Evolutionary conservation across 805 yeast species (phyloP), one percentile per base, ranked within the genome.

Genomic region (Spathaspora passalidarum): DNA sequence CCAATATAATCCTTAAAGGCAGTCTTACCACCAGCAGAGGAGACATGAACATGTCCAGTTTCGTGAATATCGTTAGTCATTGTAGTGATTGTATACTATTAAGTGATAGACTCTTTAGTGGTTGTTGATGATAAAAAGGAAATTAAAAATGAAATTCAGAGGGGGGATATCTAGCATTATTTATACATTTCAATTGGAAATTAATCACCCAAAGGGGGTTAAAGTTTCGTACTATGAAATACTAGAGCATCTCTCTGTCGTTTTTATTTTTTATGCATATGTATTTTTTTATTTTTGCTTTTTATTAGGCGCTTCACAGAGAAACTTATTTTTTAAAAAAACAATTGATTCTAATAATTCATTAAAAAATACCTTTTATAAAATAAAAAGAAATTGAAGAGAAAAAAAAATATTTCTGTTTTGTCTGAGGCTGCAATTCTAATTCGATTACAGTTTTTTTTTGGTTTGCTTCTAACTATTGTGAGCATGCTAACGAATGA

Each of bases 1-100:
- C 82, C 86, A 51, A 86, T 61, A 66, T 79, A 86, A 62, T 87
- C 88, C 72, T 87, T 91, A 80, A 86, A 87, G 44, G 94, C 94
- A 52, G 88, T 81, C 62, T 87, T 84, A 73, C 95, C 94, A 72
- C 95, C 95, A 37, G 57, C 25, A 5, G 21, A 9, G n/a, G 45
- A 43, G 20, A 47, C 50, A 22, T 43, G 36, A 16, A 18, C 32
- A 36, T 43, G 44, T n/a, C 40, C 44, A 32, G 43, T 43, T 41
- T 45, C 49, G 43, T 36, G 20, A 32, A 45, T 45, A 42, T 45
- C 48, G 35, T 42, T 40, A 45, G 39, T 43, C 48, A 45, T 45
- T 40, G 36, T 42, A 10, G 32, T 36, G 3, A 10, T 18, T 17
- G 3, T 36, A 13, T 19, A 20, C 23, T 10, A 17, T 17, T n/a